Evolutionary conservation across 768 basidiomycete species (phyloP), one percentile per base, ranked within the genome.

Genomic region (Termitomyces sp.): DNA sequence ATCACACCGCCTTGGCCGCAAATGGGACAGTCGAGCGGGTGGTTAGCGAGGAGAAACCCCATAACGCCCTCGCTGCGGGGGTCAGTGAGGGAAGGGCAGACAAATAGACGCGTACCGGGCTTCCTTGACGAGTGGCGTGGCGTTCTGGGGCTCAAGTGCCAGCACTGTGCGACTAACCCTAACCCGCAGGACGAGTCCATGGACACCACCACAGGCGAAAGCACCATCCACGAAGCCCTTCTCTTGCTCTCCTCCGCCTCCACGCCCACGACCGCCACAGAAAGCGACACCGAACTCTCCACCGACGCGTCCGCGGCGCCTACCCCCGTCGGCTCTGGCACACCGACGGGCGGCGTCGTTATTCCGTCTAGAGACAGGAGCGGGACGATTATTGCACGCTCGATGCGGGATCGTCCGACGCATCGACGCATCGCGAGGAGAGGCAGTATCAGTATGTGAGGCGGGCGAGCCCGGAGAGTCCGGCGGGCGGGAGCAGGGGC

Each of bases 1-100:
- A 72, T 98, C 95, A 72, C 95, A 58, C 97, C 96, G 70, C 95
- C 96, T 75, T 98, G 95, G 71, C 98, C 97, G 68, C 97, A 99
- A 63, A 98, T 91, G 22, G 97, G 97, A 74, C 97, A 99, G 72
- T 99, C 97, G 57, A 99, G 82, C 2, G 97, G 97, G 68, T 99
- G 97, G 74, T 99, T 98, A 58, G 96, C 86, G 60, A 98, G 86
- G 41, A 98, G 81, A 75, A 98, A 97, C 70, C 98, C 97, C 97
- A 99, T 98, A 59, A 98, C 96, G 53, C 97, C 97, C 74, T 97
- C 95, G 22, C 95, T 91, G 66, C 30, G 67, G 57, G 55, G 18
- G 46, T 18, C 13, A 1, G 44, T 24, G 20, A 44, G 34, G 39
- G 16, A 51, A 16, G 42, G 39, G 27, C 46, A 42, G 27, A 27